Evolutionary conservation across 2,329 filamentous ascomycete species (phyloP).

Genomic region (Fusarium ramigenum): DNA sequence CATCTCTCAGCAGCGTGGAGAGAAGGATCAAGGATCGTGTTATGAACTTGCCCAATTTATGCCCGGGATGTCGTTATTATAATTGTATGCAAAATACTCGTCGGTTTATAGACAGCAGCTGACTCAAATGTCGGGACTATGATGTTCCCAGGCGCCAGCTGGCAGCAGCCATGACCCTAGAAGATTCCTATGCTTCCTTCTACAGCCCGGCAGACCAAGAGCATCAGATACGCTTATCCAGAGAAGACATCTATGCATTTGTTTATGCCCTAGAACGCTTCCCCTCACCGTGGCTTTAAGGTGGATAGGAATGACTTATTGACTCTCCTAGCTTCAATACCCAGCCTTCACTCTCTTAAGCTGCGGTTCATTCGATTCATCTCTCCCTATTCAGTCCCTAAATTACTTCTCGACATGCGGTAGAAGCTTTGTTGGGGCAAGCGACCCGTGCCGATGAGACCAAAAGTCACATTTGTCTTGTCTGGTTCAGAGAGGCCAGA

Average conservation of each 20-base stretch:
- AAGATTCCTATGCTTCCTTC: conserved; percentile 43
- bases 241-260: conserved; percentile 46
- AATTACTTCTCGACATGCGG: not conserved
- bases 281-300: conserved; percentile 40
- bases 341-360: conserved; percentile 45
- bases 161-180: not conserved
- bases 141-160: not conserved
- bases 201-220: conserved; percentile 47
- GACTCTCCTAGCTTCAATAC: conserved; percentile 40
- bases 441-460: not conserved
- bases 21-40: not conserved
- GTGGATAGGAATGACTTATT: conserved; percentile 43
- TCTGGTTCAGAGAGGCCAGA: rapidly evolving
- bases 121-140: not conserved
- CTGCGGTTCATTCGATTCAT: conserved; percentile 37
- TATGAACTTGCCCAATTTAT: not conserved
- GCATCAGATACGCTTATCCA: conserved; percentile 39
- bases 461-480: not conserved
- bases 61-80: no score
- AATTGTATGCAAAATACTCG: not conserved
- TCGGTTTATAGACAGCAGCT: not conserved
- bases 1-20: not conserved
- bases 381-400: conserved; percentile 3
- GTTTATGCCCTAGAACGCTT: conserved; percentile 47
- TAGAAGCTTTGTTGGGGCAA: not conserved